These are phyloP conservation scores for Yamadazyma jaroonii DNA, from an alignment of 1,139 yeast species.

Conservation along the genomic window DNA sequence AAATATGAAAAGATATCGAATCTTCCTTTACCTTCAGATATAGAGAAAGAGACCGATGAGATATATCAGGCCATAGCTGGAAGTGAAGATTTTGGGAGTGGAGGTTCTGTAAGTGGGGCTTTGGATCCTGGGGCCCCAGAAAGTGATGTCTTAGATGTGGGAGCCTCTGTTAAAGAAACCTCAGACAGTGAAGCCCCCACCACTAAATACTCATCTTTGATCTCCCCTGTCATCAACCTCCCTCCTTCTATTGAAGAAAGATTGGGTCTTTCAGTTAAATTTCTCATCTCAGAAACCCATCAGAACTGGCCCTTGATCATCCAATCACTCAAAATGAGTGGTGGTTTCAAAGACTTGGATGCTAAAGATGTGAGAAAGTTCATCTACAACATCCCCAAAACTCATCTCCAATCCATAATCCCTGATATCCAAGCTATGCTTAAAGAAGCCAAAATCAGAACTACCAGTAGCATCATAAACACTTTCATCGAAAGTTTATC, in stretches of 20 bases:
- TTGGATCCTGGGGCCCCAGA: background rate
- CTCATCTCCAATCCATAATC: conserved; percentile 32
- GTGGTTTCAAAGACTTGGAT: conserved; percentile 40
- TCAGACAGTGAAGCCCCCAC: background rate
- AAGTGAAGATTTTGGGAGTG: background rate
- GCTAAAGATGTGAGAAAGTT: conserved; percentile 38
- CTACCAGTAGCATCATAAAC: conserved; percentile 37
- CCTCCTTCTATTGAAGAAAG: conserved; percentile 43
- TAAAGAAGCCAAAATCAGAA: conserved; percentile 33
- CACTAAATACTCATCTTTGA: conserved; percentile 10
- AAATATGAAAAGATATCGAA: conserved; percentile 11
- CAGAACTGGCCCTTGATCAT: conserved; percentile 60
- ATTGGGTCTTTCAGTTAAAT: conserved; percentile 48
- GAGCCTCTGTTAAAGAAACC: too few species aligned
- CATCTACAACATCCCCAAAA: conserved; percentile 43
- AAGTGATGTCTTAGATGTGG: too few species aligned
- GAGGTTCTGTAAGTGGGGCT: background rate
- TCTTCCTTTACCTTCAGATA: conserved; percentile 22
- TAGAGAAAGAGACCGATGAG: conserved; percentile 14
- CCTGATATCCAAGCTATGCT: conserved; percentile 27
- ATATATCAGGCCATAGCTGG: conserved; percentile 16
- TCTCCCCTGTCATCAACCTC: conserved; percentile 23
- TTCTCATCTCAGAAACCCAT: conserved; percentile 40
- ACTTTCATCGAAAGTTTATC: conserved; percentile 44
- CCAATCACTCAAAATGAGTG: conserved; percentile 35